Evolutionary conservation across 108 stramenopile genomes (phyloP), one percentile per base, ranked within the genome.

Genomic region (Nitzschia putrida): DNA sequence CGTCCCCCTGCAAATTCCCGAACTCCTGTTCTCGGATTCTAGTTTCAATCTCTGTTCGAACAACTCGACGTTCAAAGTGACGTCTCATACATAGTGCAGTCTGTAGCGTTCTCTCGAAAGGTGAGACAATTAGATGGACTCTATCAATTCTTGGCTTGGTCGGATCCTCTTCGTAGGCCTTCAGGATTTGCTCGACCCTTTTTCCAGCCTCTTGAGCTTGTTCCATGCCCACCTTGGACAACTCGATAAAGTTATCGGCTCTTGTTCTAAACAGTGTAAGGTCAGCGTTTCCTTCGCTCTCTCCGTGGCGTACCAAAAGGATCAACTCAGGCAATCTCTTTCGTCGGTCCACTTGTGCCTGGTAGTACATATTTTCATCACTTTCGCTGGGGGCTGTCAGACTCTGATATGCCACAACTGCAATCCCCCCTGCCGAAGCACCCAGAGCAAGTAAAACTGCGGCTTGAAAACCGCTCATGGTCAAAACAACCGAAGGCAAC

Each of bases 201-300:
- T 71, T 49, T n/a, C 90, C 90, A 14, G 83, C 88, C 2, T 61
- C 65, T n/a, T 20, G 16, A 4, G 90, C 86, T 68, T 92, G 86
- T 16, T 74, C 26, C 24, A 56, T 52, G 5, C 90, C 89, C 53
- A 64, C 49, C 43, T 65, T 57, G 8, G 89, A 85, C 21, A 90
- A 71, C 55, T 64, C 65, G 12, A 81, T 42, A 37, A 80, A 60
- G 59, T 76, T 71, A 42, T 83, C 82, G 6, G 82, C 63, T 37
- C 66, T 72, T 16, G 23, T 72, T 26, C 60, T 53, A 56, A 57
- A 83, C 2, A 68, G 53, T 7, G 68, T 69, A 21, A 68, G 13
- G 41, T 78, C 77, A 14, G 65, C 77, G 51, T 83, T 83, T 4
- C 75, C 78, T 45, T 72, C 70, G 40, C 61, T 65, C 42, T 79